Base-by-base conservation (phyloP, 495 filamentous ascomycete species). In the Choiromyces venosus region DNA sequence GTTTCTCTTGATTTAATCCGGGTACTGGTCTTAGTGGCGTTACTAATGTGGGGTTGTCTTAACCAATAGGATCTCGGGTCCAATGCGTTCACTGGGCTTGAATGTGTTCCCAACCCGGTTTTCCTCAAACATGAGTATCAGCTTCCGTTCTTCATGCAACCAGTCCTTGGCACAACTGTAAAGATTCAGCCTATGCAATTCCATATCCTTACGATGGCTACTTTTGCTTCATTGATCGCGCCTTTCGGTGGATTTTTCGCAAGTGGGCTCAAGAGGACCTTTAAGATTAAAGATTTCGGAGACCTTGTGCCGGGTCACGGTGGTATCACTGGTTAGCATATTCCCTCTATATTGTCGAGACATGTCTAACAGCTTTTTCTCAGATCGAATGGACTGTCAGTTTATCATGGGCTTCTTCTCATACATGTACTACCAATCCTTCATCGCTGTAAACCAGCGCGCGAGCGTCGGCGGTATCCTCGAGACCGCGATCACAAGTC, bases 341-440 rank as follows among this genome's bases (percentile, higher is more conserved):
- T 35, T 1, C 29, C 29, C 25, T n/a, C 21, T 10, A 44, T 44
- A 25, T 36, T 78, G 25, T 35, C 52, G 46, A 36, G 12, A 6
- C 44, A 39, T 44, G 18, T 35, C 73, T 76, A 52, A 79, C 33
- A 25, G 8, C 16, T 35, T 46, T 65, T 65, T 7, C 29, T 46
- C 44, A 80, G 96, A 99, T 82, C 90, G 96, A 36, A 98, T 99
- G 96, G 96, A 99, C 80, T 99, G 96, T 84, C 96, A 99, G 81
- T 97, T 97, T 85, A 98, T 97, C 84, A 99, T 99, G 96, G 96
- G 96, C 14, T 93, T 97, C 85, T 98, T 99, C 79, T 88, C 96
- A 18, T 98, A 91, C 83, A 92, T 99, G 86, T 99, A 99, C 83
- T 98, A 95, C 84, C 93, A 97, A 82, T 94, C 92, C 80, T 99